phyloP scores from a whole-genome alignment of 116 monocot species.

The Trichopus zeylanicus region DNA sequence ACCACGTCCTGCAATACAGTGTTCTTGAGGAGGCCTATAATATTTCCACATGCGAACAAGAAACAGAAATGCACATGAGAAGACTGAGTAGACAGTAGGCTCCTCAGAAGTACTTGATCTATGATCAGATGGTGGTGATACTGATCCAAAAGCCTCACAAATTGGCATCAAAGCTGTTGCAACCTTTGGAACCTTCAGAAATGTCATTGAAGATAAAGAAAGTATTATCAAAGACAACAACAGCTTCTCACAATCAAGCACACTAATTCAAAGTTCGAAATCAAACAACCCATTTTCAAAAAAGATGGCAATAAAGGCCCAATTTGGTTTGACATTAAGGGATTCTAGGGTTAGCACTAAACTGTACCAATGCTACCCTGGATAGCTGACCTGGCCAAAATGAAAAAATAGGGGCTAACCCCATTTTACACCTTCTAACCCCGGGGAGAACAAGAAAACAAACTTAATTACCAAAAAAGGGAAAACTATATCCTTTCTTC shows the following conservation, averaged over 20 bases:
- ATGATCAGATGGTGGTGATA: slow-evolving; percentile 42
- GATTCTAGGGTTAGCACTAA: too few relatives aligned
- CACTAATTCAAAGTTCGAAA: not conserved
- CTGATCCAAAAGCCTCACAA: slow-evolving; percentile 87
- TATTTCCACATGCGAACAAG: slow-evolving; percentile 96
- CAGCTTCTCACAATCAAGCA: not conserved
- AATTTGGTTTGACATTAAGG: too few relatives aligned
- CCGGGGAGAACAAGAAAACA: too few relatives aligned
- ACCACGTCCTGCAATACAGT: slow-evolving; percentile 49
- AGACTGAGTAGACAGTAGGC: slow-evolving; percentile 61
- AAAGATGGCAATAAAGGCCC: too few relatives aligned
- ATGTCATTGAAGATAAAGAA: not conserved
- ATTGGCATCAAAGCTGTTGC: slow-evolving; percentile 85
- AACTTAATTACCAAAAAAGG: too few relatives aligned
- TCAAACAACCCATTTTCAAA: too few relatives aligned
- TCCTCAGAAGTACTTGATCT: slow-evolving; percentile 44
- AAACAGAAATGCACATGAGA: slow-evolving; percentile 88
- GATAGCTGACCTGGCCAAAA: too few relatives aligned
- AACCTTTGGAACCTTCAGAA: slow-evolving; percentile 69
- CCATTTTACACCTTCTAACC: too few relatives aligned
- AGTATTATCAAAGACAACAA: not conserved
- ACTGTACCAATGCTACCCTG: too few relatives aligned
- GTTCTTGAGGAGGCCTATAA: slow-evolving; percentile 73
- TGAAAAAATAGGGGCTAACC: too few relatives aligned
- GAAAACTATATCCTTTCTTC: too few relatives aligned